Percentiles rank a stretch among this genome's conserved stretches.
These are phyloP conservation scores for Neofusicoccum cordaticola DNA, from an alignment of 2,329 filamentous ascomycete genomes.

Conservation along the genomic window DNA sequence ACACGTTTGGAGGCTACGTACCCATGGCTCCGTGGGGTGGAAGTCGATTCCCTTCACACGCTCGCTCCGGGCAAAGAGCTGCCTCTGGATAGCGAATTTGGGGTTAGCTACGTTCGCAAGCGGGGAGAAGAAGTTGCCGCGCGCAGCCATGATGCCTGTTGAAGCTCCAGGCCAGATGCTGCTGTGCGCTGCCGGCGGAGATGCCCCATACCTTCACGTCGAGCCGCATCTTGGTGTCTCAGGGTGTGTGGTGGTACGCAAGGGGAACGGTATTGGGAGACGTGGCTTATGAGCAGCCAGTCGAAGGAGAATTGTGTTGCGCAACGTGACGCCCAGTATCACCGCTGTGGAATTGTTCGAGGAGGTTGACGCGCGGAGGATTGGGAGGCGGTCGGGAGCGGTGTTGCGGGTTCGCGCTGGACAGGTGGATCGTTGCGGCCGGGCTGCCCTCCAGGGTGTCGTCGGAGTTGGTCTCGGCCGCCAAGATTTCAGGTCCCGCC, in stretches of 20 bases:
- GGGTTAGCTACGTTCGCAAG: constrained; percentile 35
- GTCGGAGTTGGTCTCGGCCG: constrained; percentile 5
- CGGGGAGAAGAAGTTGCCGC: not conserved
- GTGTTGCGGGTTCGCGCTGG: constrained; percentile 8
- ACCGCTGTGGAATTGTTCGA: not conserved
- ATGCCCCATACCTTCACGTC: constrained; percentile 43
- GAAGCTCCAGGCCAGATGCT: not conserved
- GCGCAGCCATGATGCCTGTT: not conserved
- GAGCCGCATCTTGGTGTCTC: constrained; percentile 39
- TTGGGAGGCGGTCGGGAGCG: not conserved
- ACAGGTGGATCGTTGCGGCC: constrained; percentile 10
- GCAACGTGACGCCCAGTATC: constrained; percentile 5
- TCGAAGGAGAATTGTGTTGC: constrained; percentile 19
- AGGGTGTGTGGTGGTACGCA: constrained; percentile 24
- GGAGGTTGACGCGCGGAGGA: not conserved
- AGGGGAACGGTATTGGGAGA: constrained; percentile 34
- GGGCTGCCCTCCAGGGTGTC: constrained; percentile 8
- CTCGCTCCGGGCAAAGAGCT: constrained; percentile 85
- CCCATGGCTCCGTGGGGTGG: constrained; percentile 95
- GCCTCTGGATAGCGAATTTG: constrained; percentile 57
- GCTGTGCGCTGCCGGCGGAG: not conserved
- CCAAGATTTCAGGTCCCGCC: constrained; percentile 8
- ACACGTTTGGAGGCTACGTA: constrained; percentile 39
- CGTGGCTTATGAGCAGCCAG: constrained; percentile 40
- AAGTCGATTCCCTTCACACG: constrained; percentile 94